These are phyloP conservation scores for Chloris gayana DNA, from an alignment of 176 grass and related monocot species.

Conservation along the genomic window DNA sequence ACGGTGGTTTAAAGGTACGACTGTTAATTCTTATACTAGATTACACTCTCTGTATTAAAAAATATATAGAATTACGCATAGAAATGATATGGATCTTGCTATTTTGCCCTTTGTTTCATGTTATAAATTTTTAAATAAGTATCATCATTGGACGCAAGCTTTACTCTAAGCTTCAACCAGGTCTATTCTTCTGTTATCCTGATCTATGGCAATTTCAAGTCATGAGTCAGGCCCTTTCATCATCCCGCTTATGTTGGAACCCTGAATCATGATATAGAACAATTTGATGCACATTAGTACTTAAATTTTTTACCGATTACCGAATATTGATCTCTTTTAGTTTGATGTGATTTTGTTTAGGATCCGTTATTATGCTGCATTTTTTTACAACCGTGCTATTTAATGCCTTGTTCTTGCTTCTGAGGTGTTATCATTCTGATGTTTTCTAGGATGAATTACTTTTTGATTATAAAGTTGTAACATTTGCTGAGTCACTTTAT, in stretches of 20 bases:
- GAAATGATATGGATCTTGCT: not conserved
- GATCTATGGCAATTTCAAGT: slow-evolving; percentile 12
- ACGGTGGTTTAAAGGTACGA: slow-evolving; percentile 61
- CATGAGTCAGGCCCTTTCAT: not conserved
- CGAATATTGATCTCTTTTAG: not conserved
- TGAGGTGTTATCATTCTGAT: not conserved
- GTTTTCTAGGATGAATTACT: not conserved
- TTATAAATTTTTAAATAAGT: slow-evolving; percentile 4
- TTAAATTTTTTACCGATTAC: slow-evolving; percentile 4
- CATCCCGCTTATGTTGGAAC: slow-evolving; percentile 4
- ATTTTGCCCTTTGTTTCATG: not conserved
- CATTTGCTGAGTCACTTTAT: slow-evolving; percentile 1
- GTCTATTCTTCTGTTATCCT: not conserved
- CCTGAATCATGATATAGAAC: not conserved
- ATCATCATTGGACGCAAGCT: not conserved
- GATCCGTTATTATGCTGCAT: slow-evolving; percentile 1
- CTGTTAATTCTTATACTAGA: slow-evolving; percentile 5
- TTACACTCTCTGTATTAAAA: not conserved
- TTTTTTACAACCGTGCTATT: not conserved
- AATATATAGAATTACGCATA: slow-evolving; percentile 1
- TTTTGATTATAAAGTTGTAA: not conserved
- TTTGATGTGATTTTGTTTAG: not conserved
- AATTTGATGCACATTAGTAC: not conserved
- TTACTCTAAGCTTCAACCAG: slow-evolving; percentile 18
- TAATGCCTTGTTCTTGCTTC: not conserved